Percentiles rank a stretch among this genome's conserved stretches.
phyloP scores from a whole-genome alignment of 306 rosid genomes.

The cucumber (Cucumis sativus) region DNA sequence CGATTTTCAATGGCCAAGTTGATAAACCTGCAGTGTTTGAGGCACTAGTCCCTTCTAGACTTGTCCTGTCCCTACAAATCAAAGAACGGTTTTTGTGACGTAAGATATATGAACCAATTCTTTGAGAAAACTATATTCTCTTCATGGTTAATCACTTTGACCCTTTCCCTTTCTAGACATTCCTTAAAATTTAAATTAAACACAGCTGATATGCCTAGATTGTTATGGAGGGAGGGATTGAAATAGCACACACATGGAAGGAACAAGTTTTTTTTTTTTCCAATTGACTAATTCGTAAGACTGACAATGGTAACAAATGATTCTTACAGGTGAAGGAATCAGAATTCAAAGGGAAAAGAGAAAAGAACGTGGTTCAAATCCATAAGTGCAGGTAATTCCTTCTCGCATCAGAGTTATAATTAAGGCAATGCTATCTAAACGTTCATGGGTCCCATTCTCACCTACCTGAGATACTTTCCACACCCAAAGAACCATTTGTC shows the following conservation, averaged over 20 bases:
- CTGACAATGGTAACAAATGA: conserved; percentile 15
- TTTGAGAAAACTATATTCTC: neutral
- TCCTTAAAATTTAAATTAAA: neutral
- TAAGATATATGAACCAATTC: neutral
- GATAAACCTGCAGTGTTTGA: conserved; percentile 1
- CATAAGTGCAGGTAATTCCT: conserved; percentile 71
- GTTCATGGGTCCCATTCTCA: conserved; percentile 19
- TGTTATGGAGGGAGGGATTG: neutral
- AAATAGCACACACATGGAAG: neutral
- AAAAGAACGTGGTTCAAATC: conserved; percentile 58
- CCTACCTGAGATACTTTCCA: conserved; percentile 32
- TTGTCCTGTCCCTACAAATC: conserved; percentile 1
- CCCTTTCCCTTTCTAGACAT: neutral
- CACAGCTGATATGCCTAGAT: neutral
- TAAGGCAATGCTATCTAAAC: neutral
- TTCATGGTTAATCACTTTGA: neutral
- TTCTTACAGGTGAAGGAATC: conserved; percentile 60
- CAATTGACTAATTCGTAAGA: neutral
- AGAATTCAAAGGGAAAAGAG: conserved; percentile 58
- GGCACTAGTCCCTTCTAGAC: conserved; percentile 10
- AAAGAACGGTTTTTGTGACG: neutral
- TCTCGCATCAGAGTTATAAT: neutral
- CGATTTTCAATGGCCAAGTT: conserved; percentile 6
- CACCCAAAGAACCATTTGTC: neutral
- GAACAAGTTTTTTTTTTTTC: neutral